phyloP scores from a whole-genome alignment of 2,329 filamentous ascomycete species.

The Paecilomyces fulvus region DNA sequence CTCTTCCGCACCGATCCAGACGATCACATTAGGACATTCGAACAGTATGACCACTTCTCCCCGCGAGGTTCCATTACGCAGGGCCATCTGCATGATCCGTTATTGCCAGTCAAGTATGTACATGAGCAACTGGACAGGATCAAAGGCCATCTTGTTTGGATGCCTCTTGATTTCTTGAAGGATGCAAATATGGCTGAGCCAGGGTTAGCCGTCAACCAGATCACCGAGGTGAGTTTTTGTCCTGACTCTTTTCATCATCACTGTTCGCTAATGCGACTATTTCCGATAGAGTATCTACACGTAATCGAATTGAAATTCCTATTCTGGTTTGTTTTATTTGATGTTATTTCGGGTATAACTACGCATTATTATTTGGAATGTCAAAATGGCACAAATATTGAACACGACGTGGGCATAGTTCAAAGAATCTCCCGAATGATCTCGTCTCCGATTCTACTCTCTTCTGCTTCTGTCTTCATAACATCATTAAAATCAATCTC shows the following conservation, averaged over 20 bases:
- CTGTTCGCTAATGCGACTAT: background rate
- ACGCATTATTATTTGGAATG: too few species aligned
- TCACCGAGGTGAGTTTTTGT: conserved; percentile 69
- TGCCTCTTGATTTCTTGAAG: conserved; percentile 80
- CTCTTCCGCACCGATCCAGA: conserved; percentile 89
- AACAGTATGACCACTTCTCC: conserved; percentile 77
- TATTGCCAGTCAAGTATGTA: conserved; percentile 64
- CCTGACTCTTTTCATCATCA: background rate
- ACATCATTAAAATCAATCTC: too few species aligned
- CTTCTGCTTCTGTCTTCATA: too few species aligned
- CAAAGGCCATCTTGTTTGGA: conserved; percentile 86
- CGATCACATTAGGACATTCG: conserved; percentile 77
- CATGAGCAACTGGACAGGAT: conserved; percentile 68
- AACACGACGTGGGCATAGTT: too few species aligned
- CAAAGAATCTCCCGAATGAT: too few species aligned
- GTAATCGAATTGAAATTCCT: background rate
- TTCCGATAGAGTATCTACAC: background rate
- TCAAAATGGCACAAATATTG: too few species aligned
- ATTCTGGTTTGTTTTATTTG: too few species aligned
- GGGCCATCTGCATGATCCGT: conserved; percentile 79
- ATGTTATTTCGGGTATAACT: too few species aligned
- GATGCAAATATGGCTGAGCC: conserved; percentile 84
- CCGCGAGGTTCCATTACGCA: conserved; percentile 58
- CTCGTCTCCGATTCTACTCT: too few species aligned
- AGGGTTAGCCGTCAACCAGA: conserved; percentile 75